Evolutionary conservation across 352 stramenopile species (phyloP), one percentile per base, ranked within the genome.

Genomic region (Pythium chondricola): DNA sequence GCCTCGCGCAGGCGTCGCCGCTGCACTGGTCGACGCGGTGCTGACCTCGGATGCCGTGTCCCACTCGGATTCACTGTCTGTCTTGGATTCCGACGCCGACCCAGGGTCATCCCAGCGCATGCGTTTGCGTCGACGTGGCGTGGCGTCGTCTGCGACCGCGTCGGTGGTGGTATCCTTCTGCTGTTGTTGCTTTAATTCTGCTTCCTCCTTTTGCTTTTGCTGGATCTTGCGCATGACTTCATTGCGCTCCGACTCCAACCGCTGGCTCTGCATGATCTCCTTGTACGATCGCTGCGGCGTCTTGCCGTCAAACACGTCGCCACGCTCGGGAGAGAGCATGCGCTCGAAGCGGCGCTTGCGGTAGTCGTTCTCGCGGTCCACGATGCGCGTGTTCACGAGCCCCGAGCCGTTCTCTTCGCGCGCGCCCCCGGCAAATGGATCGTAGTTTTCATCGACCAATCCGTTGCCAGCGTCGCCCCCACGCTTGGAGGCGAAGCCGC

Each of bases 381-480:
- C 57, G 47, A 98, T 98, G 51, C 85, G 71, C 29, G 92, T 98
- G 63, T 98, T 98, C 30, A 98, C 89, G 7, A 97, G 51, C 2
- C 90, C 88, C 16, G 79, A 94, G 11, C 91, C 94, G n/a, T 89
- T 88, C 10, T 68, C 64, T 44, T 91, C 80, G 33, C 84, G 70
- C 39, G 83, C 71, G 16, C 31, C 39, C n/a, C 70, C 63, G 3
- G 72, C 75, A 60, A 98, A 97, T 21, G 91, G 89, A 66, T 98
- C 86, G 49, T 88, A 67, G 48, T 81, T 71, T n/a, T 94, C 85
- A 52, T 95, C 82, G 6, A 92, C 67, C 22, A 91, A 59, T 0
- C 75, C 82, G 42, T 79, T 78, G 13, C 42, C 52, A 13, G 33
- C 35, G 2, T 37, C 22, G 17, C 43, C 47, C 30, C 17, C 40